Conservation (phyloP, 2,329 filamentous ascomycete species). For the Diaporthe capsici region DNA sequence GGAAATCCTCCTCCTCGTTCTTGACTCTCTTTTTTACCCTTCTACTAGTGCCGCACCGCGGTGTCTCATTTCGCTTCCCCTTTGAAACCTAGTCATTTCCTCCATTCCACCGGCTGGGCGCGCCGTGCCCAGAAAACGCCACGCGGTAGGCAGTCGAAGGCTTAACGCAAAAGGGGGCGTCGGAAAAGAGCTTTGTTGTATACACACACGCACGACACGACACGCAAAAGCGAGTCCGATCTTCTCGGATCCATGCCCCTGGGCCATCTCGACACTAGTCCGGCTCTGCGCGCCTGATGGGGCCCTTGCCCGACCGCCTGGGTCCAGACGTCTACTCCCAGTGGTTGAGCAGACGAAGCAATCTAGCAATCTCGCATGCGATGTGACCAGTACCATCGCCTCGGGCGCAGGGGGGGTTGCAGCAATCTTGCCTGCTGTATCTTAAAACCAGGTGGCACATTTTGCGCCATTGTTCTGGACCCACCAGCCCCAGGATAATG, state of each 20-base stretch:
- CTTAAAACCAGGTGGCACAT: neutral
- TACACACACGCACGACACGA: neutral
- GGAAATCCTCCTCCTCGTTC: conserved; percentile 1
- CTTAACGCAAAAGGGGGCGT: neutral
- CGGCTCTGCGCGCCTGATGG: neutral
- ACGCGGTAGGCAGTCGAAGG: conserved; percentile 22
- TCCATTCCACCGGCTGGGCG: conserved; percentile 32
- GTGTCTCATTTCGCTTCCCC: conserved; percentile 24
- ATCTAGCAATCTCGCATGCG: conserved; percentile 27
- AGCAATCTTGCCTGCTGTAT: conserved; percentile 8
- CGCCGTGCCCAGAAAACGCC: conserved; percentile 30
- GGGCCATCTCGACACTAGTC: conserved; percentile 6
- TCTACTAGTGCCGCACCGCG: neutral
- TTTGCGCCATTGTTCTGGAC: conserved; percentile 22
- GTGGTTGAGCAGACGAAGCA: conserved; percentile 8
- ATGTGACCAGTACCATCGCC: conserved; percentile 29
- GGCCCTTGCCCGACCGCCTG: neutral
- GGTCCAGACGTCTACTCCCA: neutral
- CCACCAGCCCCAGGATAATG: conserved; percentile 11
- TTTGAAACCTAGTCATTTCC: conserved; percentile 28
- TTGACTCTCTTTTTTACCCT: neutral
- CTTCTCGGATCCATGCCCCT: conserved; percentile 22
- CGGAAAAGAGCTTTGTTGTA: neutral
- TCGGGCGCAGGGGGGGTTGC: conserved; percentile 21
- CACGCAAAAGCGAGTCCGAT: conserved; percentile 3